These are phyloP conservation scores for Microdochium trichocladiopsis DNA, from an alignment of 2,329 filamentous ascomycete genomes.

Conservation along the genomic window DNA sequence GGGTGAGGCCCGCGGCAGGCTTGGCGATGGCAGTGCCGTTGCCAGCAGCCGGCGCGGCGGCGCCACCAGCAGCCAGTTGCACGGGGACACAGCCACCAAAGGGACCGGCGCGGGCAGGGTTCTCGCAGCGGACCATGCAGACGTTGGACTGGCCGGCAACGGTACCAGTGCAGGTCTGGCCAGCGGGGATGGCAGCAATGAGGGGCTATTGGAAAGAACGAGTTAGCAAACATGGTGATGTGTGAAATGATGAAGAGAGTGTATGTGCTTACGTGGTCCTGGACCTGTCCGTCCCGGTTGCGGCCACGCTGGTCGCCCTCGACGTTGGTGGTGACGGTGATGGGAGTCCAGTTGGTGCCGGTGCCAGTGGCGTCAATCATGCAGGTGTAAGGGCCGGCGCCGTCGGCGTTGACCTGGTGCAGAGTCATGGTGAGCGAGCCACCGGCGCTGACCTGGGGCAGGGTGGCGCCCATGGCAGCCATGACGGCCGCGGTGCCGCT, in stretches of 20 bases:
- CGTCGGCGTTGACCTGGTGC: slow-evolving; percentile 62
- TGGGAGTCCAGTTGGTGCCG: slow-evolving; percentile 41
- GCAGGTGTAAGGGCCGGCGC: slow-evolving; percentile 58
- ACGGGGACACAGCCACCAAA: slow-evolving; percentile 56
- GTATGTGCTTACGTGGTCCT: slow-evolving; percentile 22
- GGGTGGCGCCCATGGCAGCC: slow-evolving; percentile 43
- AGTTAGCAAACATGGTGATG: background rate
- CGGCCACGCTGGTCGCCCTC: slow-evolving; percentile 39
- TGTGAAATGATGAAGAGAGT: background rate
- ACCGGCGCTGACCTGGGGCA: slow-evolving; percentile 53
- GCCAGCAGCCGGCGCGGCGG: background rate
- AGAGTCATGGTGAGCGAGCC: slow-evolving; percentile 55
- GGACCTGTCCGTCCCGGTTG: slow-evolving; percentile 30
- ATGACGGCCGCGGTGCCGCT: slow-evolving; percentile 50
- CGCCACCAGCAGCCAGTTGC: slow-evolving; percentile 27
- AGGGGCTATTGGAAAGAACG: slow-evolving; percentile 31
- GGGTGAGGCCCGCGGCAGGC: background rate
- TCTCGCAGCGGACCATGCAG: slow-evolving; percentile 58
- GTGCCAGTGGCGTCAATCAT: slow-evolving; percentile 57
- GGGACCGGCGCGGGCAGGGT: slow-evolving; percentile 51
- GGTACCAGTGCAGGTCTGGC: slow-evolving; percentile 50
- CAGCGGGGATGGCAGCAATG: slow-evolving; percentile 47
- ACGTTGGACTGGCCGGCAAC: slow-evolving; percentile 51
- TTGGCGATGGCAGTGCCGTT: background rate
- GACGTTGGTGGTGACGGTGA: slow-evolving; percentile 47